Base-by-base conservation (phyloP, 768 basidiomycete species). In the Saitozyma sp. region DNA sequence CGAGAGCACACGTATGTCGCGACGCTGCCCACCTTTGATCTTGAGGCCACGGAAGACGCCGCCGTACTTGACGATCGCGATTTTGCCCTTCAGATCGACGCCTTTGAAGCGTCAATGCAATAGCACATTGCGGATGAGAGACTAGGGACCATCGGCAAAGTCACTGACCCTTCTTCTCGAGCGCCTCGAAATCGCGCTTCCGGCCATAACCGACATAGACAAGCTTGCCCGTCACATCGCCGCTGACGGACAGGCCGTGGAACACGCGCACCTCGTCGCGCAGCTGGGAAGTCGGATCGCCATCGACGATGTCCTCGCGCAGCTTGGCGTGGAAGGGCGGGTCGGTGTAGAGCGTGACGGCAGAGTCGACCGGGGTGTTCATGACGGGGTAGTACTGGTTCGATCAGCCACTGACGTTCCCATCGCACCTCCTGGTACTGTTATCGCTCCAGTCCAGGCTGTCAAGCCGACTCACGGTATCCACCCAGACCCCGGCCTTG, bases 41-140 rank as follows among this genome's bases (percentile, higher is more conserved):
- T 93, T 96, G 17, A 98, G 82, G 10, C 94, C 94, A 66, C 94
- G 87, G 82, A 90, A 90, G 59, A 85, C 83, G 11, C 78, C 81
- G 14, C 82, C 83, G 75, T 93, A 95, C 53, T 91, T 87, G 17
- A 84, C 83, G 39, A 96, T 82, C 40, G 88, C 88, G 59, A 96
- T 86, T 66, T 88, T 88, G 50, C 88, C 91, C 0, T 84, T 87
- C 63, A 94, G 81, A 70, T 92, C 83, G 50, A 87, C 83, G 6
- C 92, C 92, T 78, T 72, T 17, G 19, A 43, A 59, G 29, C n/a
- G 41, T 16, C 29, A 53, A 40, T 37, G 40, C 45, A 40, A 45
- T 37, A 6, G 39, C 37, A 54, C 3, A 10, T 29, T 29, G 38
- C 29, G 29, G 2, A 29, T 29, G 29, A 29, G 29, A 29, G 29